Conservation (phyloP, 1,284 basidiomycete genomes). For the Sporisorium exsertum region DNA sequence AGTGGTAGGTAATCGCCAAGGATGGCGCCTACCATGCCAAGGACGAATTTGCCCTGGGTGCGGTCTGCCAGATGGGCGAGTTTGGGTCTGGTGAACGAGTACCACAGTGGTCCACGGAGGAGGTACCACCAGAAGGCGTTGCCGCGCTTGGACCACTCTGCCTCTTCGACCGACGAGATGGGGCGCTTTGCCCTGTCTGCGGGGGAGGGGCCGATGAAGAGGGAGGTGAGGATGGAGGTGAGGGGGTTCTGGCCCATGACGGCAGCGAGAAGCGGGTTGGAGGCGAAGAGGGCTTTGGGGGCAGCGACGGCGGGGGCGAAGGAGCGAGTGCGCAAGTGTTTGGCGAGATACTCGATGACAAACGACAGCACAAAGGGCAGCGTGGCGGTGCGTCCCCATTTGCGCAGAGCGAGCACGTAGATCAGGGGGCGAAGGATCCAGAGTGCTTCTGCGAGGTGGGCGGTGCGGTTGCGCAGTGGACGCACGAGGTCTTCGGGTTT, state of each 20-base stretch:
- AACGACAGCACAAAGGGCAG: constrained; percentile 59
- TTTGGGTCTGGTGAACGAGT: constrained; percentile 82
- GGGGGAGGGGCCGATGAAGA: constrained; percentile 46
- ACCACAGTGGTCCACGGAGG: constrained; percentile 88
- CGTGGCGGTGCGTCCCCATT: constrained; percentile 52
- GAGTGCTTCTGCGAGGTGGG: constrained; percentile 46
- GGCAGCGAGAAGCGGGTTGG: constrained; percentile 56
- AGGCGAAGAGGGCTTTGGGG: constrained; percentile 19
- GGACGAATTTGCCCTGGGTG: constrained; percentile 77
- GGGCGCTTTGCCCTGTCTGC: constrained; percentile 50
- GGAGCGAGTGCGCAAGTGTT: constrained; percentile 50
- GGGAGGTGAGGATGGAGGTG: constrained; percentile 51
- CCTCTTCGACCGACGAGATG: constrained; percentile 68
- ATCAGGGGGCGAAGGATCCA: constrained; percentile 63
- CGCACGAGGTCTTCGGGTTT: constrained; percentile 62
- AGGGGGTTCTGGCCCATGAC: constrained; percentile 62
- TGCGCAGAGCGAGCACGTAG: constrained; percentile 62
- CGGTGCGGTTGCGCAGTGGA: constrained; percentile 41
- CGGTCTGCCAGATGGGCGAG: constrained; percentile 75
- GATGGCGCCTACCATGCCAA: constrained; percentile 81
- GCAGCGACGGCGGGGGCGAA: constrained; percentile 20
- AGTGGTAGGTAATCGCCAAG: constrained; percentile 90
- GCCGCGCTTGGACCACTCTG: constrained; percentile 84
- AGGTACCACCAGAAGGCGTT: constrained; percentile 86
- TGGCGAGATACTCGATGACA: constrained; percentile 56